Conservation (phyloP, 2,329 filamentous ascomycete species). For the Trichophyton schoenleinii region DNA sequence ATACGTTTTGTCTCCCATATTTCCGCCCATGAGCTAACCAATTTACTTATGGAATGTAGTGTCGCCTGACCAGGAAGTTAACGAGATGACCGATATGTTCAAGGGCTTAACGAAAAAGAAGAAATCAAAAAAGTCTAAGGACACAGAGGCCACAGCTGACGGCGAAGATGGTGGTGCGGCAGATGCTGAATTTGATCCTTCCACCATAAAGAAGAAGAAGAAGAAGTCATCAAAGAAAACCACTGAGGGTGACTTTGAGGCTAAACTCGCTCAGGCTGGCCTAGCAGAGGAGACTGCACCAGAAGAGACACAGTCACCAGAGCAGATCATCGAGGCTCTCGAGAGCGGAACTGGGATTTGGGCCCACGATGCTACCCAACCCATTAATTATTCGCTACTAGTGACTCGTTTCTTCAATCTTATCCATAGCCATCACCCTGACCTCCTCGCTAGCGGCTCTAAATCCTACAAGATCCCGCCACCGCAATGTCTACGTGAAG, state of each 20-base stretch:
- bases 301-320: constrained; percentile 43
- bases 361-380: constrained; percentile 63
- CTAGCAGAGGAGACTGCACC: constrained; percentile 46
- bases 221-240: constrained; percentile 50
- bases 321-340: constrained; percentile 55
- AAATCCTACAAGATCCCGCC: constrained; percentile 99
- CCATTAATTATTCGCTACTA: constrained; percentile 74
- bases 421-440: constrained; percentile 90
- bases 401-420: constrained; percentile 89
- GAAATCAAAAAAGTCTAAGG: constrained; percentile 51
- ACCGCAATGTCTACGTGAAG: constrained; percentile 96
- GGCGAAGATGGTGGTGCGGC: constrained; percentile 39
- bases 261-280: constrained; percentile 51
- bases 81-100: constrained; percentile 56
- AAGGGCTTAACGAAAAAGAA: constrained; percentile 63
- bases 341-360: constrained; percentile 82
- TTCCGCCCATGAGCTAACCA: constrained; percentile 30
- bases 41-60: constrained; percentile 39
- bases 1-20: not conserved
- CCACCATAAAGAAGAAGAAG: constrained; percentile 75
- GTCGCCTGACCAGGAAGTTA: constrained; percentile 42
- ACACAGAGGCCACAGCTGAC: constrained; percentile 39
- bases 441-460: constrained; percentile 74
- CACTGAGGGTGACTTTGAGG: constrained; percentile 52
- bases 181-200: constrained; percentile 52